phyloP scores from a whole-genome alignment of 2,329 filamentous ascomycete genomes.

The Pestalotiopsis sp. region DNA sequence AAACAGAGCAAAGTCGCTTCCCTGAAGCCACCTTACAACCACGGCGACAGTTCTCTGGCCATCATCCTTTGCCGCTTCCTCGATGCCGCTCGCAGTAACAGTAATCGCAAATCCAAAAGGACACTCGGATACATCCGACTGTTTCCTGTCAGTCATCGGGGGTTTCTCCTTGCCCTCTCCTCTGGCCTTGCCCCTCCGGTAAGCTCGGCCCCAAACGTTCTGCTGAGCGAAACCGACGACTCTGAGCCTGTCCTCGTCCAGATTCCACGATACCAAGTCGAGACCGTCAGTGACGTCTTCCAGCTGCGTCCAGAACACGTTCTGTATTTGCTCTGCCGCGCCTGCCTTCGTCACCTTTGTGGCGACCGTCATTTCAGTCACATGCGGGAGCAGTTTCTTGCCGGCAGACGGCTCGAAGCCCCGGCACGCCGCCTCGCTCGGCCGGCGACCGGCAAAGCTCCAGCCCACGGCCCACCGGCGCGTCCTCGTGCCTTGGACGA shows the following conservation, averaged over 20 bases:
- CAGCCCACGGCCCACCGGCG: slow-evolving; percentile 86
- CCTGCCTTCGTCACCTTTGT: slow-evolving; percentile 32
- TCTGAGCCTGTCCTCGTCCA: slow-evolving; percentile 53
- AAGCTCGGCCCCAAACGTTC: slow-evolving; percentile 80
- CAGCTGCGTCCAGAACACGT: slow-evolving; percentile 35
- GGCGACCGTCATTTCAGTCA: slow-evolving; percentile 43
- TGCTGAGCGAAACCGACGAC: slow-evolving; percentile 67
- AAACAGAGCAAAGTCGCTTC: slow-evolving; percentile 72
- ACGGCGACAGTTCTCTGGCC: slow-evolving; percentile 43
- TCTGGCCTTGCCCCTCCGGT: slow-evolving; percentile 60
- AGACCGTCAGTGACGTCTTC: slow-evolving; percentile 55
- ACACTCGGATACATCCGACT: slow-evolving; percentile 35
- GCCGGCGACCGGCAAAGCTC: slow-evolving; percentile 75
- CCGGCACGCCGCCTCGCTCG: slow-evolving; percentile 48
- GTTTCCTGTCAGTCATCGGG: slow-evolving; percentile 22
- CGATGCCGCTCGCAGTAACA: slow-evolving; percentile 39
- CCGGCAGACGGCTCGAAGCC: slow-evolving; percentile 41
- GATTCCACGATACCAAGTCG: slow-evolving; percentile 65
- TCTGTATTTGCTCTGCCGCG: slow-evolving; percentile 26
- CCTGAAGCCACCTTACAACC: slow-evolving; percentile 72
- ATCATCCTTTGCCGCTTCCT: slow-evolving; percentile 26
- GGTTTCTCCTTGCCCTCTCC: slow-evolving; percentile 9
- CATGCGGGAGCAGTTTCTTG: slow-evolving; percentile 46
- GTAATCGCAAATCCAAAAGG: slow-evolving; percentile 61
- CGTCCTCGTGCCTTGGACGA: slow-evolving; percentile 78